Evolutionary conservation across 768 basidiomycete genomes (phyloP).

Genomic region (Rhizopogon vesiculosus): DNA sequence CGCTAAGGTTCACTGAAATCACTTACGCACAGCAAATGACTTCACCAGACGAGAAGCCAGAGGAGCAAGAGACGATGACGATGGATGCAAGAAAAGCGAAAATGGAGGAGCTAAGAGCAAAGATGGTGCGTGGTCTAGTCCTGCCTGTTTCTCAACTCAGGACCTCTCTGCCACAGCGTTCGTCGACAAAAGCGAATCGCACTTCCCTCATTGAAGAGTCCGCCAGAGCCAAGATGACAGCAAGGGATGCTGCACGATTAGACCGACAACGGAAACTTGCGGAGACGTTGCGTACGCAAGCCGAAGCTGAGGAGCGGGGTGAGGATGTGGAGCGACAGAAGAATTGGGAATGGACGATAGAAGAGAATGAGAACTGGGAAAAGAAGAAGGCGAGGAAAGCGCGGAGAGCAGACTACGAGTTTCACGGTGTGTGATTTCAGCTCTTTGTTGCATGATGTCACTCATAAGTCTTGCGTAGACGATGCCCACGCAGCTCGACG

Average conservation of each 20-base stretch:
- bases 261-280: conserved; percentile 90
- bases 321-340: conserved; percentile 87
- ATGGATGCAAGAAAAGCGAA: conserved; percentile 76
- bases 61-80: conserved; percentile 28
- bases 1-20: background rate
- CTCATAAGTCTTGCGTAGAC: conserved; percentile 42
- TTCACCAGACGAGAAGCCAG: conserved; percentile 3
- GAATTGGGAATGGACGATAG: conserved; percentile 94
- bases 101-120: conserved; percentile 68
- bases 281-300: conserved; percentile 77
- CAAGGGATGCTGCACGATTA: conserved; percentile 75
- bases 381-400: conserved; percentile 80
- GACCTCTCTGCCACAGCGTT: conserved; percentile 41
- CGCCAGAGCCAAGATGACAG: conserved; percentile 69
- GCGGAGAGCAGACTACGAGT: conserved; percentile 83
- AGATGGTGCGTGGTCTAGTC: conserved; percentile 51
- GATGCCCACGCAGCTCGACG: conserved; percentile 85
- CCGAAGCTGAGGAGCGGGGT: conserved; percentile 87
- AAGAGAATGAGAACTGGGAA: conserved; percentile 97
- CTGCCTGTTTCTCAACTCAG: background rate
- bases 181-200: conserved; percentile 79
- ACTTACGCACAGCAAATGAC: conserved; percentile 11
- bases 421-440: conserved; percentile 64
- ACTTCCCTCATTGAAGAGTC: conserved; percentile 83
- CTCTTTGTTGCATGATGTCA: background rate